These are phyloP conservation scores for Lepiota brunneoincarnata DNA, from an alignment of 768 basidiomycete genomes.

Conservation along the genomic window DNA sequence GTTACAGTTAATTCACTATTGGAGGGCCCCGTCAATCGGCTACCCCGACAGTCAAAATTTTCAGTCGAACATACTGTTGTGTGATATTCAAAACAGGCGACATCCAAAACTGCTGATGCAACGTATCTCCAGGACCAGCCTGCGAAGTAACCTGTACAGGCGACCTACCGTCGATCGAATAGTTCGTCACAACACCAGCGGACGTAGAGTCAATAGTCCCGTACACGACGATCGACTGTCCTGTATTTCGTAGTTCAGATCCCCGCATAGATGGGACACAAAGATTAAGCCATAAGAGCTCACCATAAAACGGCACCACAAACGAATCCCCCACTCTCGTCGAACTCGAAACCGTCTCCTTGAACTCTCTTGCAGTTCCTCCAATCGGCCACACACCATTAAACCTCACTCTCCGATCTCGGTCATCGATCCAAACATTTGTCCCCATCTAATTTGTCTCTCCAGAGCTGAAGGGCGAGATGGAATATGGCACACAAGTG, in stretches of 20 bases:
- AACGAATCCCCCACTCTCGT: conserved; percentile 30
- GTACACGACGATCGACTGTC: conserved; percentile 31
- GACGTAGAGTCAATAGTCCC: conserved; percentile 33
- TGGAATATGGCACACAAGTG: not conserved
- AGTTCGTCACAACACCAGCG: conserved; percentile 32
- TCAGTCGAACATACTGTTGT: conserved; percentile 27
- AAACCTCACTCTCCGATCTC: conserved; percentile 28
- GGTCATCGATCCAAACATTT: conserved; percentile 29
- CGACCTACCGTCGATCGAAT: conserved; percentile 29
- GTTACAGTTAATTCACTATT: conserved; percentile 30
- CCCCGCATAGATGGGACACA: not conserved
- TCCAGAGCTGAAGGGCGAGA: not conserved
- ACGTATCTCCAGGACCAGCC: conserved; percentile 25
- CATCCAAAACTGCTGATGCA: conserved; percentile 34
- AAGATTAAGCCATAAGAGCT: not conserved
- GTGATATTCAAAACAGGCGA: conserved; percentile 22
- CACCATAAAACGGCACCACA: conserved; percentile 32
- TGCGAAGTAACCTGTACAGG: conserved; percentile 24
- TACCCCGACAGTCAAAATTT: not conserved
- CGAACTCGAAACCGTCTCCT: conserved; percentile 31
- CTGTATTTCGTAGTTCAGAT: conserved; percentile 16
- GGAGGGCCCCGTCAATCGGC: not conserved
- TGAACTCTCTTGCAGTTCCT: conserved; percentile 24
- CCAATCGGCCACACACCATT: conserved; percentile 32
- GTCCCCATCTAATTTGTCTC: not conserved